Evolutionary conservation across 768 basidiomycete genomes (phyloP).

Genomic region (Xerocomellus chrysenteron): DNA sequence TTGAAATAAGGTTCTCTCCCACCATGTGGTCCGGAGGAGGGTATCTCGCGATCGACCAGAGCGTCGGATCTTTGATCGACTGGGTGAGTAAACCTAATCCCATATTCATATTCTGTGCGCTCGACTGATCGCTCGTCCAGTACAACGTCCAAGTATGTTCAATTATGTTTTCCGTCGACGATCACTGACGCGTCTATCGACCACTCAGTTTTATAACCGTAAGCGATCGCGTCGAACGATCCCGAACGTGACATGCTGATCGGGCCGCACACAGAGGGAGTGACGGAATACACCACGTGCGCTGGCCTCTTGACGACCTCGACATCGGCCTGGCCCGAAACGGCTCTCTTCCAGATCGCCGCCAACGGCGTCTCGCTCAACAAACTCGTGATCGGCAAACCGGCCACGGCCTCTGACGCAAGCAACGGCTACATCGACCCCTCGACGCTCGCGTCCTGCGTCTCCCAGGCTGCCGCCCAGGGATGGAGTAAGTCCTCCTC

Average conservation of each 20-base stretch:
- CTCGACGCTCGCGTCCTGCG: slow-evolving; percentile 55
- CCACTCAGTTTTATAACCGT: slow-evolving; percentile 32
- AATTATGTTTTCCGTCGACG: not conserved
- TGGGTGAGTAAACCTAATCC: slow-evolving; percentile 33
- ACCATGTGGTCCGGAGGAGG: slow-evolving; percentile 28
- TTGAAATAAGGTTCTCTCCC: slow-evolving; percentile 21
- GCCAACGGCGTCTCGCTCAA: slow-evolving; percentile 43
- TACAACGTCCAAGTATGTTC: slow-evolving; percentile 41
- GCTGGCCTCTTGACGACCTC: slow-evolving; percentile 55
- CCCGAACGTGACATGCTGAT: not conserved
- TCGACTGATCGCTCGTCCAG: slow-evolving; percentile 6
- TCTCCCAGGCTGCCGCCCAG: slow-evolving; percentile 54
- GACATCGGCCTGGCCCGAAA: slow-evolving; percentile 58
- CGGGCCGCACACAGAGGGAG: slow-evolving; percentile 51
- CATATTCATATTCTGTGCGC: not conserved
- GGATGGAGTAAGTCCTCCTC: slow-evolving; percentile 60
- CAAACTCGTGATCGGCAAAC: slow-evolving; percentile 61
- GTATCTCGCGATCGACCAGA: slow-evolving; percentile 38
- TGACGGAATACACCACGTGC: slow-evolving; percentile 64
- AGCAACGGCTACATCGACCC: slow-evolving; percentile 58
- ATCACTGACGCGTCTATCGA: slow-evolving; percentile 1
- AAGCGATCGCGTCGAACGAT: not conserved
- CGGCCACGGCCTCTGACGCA: slow-evolving; percentile 41
- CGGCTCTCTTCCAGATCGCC: slow-evolving; percentile 56
- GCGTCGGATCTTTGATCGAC: slow-evolving; percentile 45